Conservation (phyloP, 176 grass and related monocot species). For the Zizania latifolia region DNA sequence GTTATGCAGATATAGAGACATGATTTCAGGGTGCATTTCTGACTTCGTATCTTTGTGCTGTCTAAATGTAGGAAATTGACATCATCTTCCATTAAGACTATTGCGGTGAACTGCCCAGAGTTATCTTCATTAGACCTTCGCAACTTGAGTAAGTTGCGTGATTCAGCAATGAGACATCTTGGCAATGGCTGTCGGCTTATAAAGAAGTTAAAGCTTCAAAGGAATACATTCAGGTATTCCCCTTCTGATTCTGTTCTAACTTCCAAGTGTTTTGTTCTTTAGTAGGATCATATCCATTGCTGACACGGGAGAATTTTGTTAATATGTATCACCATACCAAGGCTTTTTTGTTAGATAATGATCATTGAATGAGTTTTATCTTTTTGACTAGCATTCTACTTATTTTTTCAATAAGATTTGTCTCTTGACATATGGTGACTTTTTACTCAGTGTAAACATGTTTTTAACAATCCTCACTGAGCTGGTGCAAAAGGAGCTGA, state of each 20-base stretch:
- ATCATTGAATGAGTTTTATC: neutral
- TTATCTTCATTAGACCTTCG: conserved; percentile 60
- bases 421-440: neutral
- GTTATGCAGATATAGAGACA: neutral
- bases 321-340: neutral
- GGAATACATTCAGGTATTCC: conserved; percentile 54
- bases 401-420: neutral
- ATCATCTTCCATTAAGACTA: conserved; percentile 69
- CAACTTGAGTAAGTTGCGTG: conserved; percentile 47
- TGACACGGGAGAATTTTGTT: neutral
- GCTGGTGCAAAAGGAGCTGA: too few relatives aligned
- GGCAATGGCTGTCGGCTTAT: conserved; percentile 47
- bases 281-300: neutral
- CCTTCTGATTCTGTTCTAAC: neutral
- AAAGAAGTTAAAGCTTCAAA: conserved; percentile 56
- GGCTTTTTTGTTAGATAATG: neutral
- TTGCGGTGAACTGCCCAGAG: conserved; percentile 42
- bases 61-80: conserved; percentile 67
- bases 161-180: conserved; percentile 48
- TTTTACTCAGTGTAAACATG: neutral
- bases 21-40: conserved; percentile 9
- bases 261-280: neutral
- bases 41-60: conserved; percentile 14
- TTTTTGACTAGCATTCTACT: neutral
- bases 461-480: neutral